Base-by-base conservation (phyloP, 2,329 filamentous ascomycete genomes). In the Ascochyta koolunga region DNA sequence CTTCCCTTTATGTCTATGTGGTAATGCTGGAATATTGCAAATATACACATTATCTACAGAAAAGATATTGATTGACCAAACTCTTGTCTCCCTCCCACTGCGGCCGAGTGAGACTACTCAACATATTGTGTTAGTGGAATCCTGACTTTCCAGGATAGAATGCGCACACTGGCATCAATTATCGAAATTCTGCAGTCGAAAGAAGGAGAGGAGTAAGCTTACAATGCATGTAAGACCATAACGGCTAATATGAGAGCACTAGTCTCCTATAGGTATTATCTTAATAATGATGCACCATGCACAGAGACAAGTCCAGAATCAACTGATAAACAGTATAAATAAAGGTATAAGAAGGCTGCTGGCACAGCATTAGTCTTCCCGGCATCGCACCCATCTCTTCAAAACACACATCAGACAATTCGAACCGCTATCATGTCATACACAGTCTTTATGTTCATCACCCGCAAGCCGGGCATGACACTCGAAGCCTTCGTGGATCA, bases 401-500 rank as follows among this genome's bases (percentile, higher is more conserved):
- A 7, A 35, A 33, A 31, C 32, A 33, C 10, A 29, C 16, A 25
- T 13, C 13, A 15, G 15, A 31, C 31, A 25, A 15, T n/a, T 11
- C 24, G 37, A 41, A 39, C 25, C 44, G 21, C 31, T 29, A 56
- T 11, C 16, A 67, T 68, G 65, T 27, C 50, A n/a, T 63, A 54
- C 52, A 58, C 58, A 16, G 33, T 67, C 21, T 47, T 65, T 37
- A 52, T 66, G 29, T 53, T 65, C 46, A 32, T 61, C 5, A 11
- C 60, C 16, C 63, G 66, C 48, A 64, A 60, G 32, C 60, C 60
- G 15, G 50, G 50, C 54, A 49, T 64, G 37, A 55, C 45, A 21
- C 39, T 62, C 25, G 49, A 54, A 39, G 51, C 45, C 7, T 69
- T 69, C 54, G 56, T 63, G 50, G 32, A 62, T 46, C 60, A 68